Evolutionary conservation across 2,329 filamentous ascomycete genomes (phyloP).

Genomic region (Bipolaris bicolor): DNA sequence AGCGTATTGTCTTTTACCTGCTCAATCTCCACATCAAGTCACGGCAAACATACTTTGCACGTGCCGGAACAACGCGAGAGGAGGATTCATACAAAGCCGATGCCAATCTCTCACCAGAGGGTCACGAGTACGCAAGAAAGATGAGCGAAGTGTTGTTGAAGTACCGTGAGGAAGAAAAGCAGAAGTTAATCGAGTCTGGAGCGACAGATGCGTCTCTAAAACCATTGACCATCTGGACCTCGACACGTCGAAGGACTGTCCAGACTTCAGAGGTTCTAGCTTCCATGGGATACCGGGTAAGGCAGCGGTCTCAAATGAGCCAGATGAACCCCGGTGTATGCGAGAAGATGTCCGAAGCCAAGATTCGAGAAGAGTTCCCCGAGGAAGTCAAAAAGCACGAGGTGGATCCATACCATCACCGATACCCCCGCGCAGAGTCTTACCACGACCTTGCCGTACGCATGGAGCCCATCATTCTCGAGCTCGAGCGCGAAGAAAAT

Average conservation of each 20-base stretch:
- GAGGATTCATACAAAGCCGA: conserved; percentile 93
- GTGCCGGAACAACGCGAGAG: conserved; percentile 83
- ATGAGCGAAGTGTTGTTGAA: conserved; percentile 77
- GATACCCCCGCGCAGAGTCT: conserved; percentile 95
- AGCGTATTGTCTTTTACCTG: conserved; percentile 97
- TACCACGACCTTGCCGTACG: conserved; percentile 99
- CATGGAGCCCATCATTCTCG: conserved; percentile 95
- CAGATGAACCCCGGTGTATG: conserved; percentile 96
- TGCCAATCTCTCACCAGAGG: conserved; percentile 79
- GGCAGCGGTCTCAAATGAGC: conserved; percentile 94
- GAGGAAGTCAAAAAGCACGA: conserved; percentile 94
- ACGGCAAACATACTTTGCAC: conserved; percentile 89
- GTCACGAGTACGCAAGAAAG: conserved; percentile 73
- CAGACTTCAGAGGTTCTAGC: conserved; percentile 87
- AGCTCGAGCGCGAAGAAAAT: conserved; percentile 94
- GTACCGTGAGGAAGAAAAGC: conserved; percentile 82
- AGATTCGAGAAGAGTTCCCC: conserved; percentile 81
- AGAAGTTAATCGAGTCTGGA: conserved; percentile 70
- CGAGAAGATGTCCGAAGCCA: conserved; percentile 86
- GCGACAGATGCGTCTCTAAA: conserved; percentile 73
- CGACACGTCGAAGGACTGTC: conserved; percentile 85
- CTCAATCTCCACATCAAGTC: conserved; percentile 97
- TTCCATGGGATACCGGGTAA: conserved; percentile 79
- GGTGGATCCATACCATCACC: conserved; percentile 92
- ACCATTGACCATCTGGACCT: conserved; percentile 91